Conservation (phyloP, 495 filamentous ascomycete genomes). For the Podospora tetraspora region DNA sequence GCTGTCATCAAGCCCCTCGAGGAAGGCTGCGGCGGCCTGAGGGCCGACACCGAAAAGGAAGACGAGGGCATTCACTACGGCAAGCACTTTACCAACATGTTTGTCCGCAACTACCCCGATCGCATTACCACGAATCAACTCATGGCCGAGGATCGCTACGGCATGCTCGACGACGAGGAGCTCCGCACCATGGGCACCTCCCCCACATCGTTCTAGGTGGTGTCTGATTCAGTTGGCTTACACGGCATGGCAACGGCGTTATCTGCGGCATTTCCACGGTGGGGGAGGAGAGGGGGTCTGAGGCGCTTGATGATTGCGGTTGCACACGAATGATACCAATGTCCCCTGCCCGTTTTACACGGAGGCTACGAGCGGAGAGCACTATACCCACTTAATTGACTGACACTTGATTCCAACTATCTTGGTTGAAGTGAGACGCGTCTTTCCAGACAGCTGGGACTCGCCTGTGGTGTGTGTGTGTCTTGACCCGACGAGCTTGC, state of each 20-base stretch:
- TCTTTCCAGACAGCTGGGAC: background rate
- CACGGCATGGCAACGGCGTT: conserved; percentile 8
- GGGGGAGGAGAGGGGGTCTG: background rate
- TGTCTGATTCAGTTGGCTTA: conserved; percentile 4
- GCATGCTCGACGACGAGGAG: conserved; percentile 19
- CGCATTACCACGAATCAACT: conserved; percentile 40
- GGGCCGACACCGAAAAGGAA: background rate
- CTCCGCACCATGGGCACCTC: conserved; percentile 26
- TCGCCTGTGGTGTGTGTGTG: background rate
- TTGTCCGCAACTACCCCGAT: conserved; percentile 43
- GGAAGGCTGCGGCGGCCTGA: conserved; percentile 19
- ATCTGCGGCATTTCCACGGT: background rate
- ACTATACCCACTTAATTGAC: background rate
- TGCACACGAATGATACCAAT: conserved; percentile 1
- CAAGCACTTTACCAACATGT: conserved; percentile 48
- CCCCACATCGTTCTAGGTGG: conserved; percentile 5
- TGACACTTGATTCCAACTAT: background rate
- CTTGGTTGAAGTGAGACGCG: background rate
- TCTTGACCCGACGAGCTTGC: background rate
- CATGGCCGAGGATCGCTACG: conserved; percentile 25
- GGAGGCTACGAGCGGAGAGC: background rate
- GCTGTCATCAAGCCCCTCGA: conserved; percentile 37
- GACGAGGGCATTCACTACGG: conserved; percentile 40
- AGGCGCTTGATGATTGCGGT: background rate
- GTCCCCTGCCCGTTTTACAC: background rate